Percentiles rank a stretch among this genome's conserved stretches.
phyloP scores from a whole-genome alignment of 1,139 yeast genomes.

The Ashbya aceris region DNA sequence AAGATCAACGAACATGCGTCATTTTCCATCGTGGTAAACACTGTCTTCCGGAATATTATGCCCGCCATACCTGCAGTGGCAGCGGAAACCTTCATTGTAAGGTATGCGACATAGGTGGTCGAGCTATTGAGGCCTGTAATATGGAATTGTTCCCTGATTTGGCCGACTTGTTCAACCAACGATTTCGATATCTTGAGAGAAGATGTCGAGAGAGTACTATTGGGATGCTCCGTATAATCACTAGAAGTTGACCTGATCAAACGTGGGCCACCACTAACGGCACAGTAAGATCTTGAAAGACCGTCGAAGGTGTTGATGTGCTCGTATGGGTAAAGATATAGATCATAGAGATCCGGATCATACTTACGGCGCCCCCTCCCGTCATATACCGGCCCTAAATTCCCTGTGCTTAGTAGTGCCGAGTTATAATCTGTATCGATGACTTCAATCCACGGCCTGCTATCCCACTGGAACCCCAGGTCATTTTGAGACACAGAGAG shows the following conservation, averaged over 20 bases:
- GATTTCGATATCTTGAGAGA: conserved; percentile 29
- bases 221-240: conserved; percentile 5
- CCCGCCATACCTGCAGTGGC: conserved; percentile 45
- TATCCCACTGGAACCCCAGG: conserved; percentile 64
- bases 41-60: conserved; percentile 48
- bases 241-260: conserved; percentile 24
- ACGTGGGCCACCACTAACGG: conserved; percentile 40
- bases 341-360: conserved; percentile 30
- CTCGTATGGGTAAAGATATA: conserved; percentile 41
- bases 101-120: conserved; percentile 55
- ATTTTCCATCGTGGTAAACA: conserved; percentile 49
- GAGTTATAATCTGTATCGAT: conserved; percentile 69
- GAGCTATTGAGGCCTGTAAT: conserved; percentile 53
- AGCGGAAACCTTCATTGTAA: conserved; percentile 36
- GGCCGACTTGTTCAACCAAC: conserved; percentile 42
- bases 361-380: not conserved
- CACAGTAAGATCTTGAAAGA: conserved; percentile 59
- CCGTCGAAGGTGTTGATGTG: conserved; percentile 32
- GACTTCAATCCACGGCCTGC: conserved; percentile 46
- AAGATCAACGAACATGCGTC: conserved; percentile 65
- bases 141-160: conserved; percentile 50
- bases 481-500: conserved; percentile 62
- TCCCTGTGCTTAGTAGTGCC: conserved; percentile 62
- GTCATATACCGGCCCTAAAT: conserved; percentile 27
- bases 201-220: conserved; percentile 6